Percentiles rank a stretch among this genome's conserved stretches.
Evolutionary conservation across 1,284 basidiomycete species (phyloP).

Genomic region (Stygiomarasmius scandens): DNA sequence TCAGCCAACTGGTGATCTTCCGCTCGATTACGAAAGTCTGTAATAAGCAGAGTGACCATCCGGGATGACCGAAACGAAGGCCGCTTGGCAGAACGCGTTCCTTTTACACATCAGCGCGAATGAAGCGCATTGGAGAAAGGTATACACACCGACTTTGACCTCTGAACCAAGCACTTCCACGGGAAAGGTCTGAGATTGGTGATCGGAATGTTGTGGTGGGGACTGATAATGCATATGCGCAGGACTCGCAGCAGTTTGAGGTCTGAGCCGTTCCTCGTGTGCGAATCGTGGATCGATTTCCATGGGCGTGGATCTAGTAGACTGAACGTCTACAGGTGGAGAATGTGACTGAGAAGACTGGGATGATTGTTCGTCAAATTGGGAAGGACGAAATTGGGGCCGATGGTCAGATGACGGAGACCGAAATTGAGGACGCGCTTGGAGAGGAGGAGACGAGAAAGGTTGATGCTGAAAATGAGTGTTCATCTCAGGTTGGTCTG

Average conservation of each 20-base stretch:
- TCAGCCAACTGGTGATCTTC: conserved; percentile 65
- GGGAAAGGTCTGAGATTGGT: too few relatives aligned
- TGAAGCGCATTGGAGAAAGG: too few relatives aligned
- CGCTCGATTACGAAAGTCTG: conserved; percentile 55
- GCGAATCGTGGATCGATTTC: background rate
- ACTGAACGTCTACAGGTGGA: background rate
- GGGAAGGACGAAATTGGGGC: background rate
- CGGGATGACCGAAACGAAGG: conserved; percentile 25
- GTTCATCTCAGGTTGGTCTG: background rate
- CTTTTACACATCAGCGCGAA: too few relatives aligned
- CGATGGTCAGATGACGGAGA: background rate
- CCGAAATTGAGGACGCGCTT: conserved; percentile 8
- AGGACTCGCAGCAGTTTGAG: background rate
- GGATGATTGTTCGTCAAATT: background rate
- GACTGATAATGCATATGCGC: background rate
- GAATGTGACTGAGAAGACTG: background rate
- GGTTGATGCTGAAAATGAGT: background rate
- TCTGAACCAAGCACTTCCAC: too few relatives aligned
- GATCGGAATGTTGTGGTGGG: too few relatives aligned
- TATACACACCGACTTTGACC: too few relatives aligned
- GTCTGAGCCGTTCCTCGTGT: background rate
- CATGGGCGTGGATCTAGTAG: background rate
- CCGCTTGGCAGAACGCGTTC: background rate
- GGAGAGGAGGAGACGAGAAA: background rate
- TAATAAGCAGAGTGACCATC: conserved; percentile 67